Evolutionary conservation across 2,329 filamentous ascomycete species (phyloP), one percentile per base, ranked within the genome.

Genomic region (Monosporascus sp.): DNA sequence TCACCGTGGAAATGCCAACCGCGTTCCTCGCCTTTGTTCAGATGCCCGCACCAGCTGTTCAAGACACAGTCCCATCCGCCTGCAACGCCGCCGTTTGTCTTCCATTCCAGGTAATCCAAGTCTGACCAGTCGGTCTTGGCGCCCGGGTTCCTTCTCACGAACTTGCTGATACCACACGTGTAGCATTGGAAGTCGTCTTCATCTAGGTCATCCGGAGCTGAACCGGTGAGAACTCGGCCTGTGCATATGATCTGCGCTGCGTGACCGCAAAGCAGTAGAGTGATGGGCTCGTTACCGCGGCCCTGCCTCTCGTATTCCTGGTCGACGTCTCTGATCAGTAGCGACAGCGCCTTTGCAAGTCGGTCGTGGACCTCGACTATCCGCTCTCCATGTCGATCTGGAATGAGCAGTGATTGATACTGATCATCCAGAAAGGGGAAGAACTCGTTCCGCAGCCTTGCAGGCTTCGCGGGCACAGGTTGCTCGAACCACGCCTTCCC

Each of bases 31-130:
- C 47, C 47, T 9, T 15, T 17, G 31, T 31, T 37, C 18, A 49
- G 5, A 38, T 49, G 47, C 9, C 28, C 47, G 8, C 47, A 49
- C 47, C 47, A 37, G 47, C 47, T 49, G 6, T 49, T 49, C 26
- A 49, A 22, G n/a, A 49, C 47, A 38, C 47, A 49, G 47, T 49
- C 47, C 47, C 47, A 49, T 37, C 47, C 47, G 8, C 47, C 47
- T 22, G 47, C 47, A n/a, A 49, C 43, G 43, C 43, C 47, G 37
- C 47, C 47, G 7, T 49, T 49, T 5, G 31, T 38, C 28, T n/a
- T 37, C 47, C 47, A 49, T 11, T 49, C 28, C 14, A 49, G 28
- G 28, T 49, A 37, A 37, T 49, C 47, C 6, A 18, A 37, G 28
- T 49, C 22, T 11, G 43, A 28, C 47, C 26, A 37, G 14, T 17